These are phyloP conservation scores for Leishmania arabica DNA, from an alignment of 208 protist genomes.

Conservation along the genomic window DNA sequence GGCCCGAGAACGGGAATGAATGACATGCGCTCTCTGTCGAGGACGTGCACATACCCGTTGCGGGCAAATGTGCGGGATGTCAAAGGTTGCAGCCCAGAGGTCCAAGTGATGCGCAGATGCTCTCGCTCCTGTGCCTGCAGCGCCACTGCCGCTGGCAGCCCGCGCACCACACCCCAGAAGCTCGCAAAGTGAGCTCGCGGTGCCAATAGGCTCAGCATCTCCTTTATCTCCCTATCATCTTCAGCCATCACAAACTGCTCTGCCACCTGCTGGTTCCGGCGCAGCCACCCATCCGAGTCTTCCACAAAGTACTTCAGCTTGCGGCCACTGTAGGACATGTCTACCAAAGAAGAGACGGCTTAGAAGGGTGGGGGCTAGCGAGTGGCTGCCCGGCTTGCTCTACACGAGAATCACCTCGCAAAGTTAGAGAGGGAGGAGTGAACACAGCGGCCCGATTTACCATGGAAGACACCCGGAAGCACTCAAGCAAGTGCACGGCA, in stretches of 20 bases:
- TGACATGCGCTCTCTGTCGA: conserved; percentile 36
- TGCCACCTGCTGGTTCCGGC: conserved; percentile 41
- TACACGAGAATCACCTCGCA: not conserved
- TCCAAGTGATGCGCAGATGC: conserved; percentile 73
- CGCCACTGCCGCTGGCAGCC: conserved; percentile 49
- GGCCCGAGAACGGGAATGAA: conserved; percentile 58
- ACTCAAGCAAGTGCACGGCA: not conserved
- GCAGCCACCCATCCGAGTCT: conserved; percentile 63
- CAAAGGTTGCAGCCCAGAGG: conserved; percentile 40
- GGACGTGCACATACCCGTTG: conserved; percentile 67
- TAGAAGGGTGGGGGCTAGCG: not conserved
- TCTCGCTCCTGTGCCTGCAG: conserved; percentile 51
- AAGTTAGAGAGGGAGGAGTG: not conserved
- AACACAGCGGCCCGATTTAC: not conserved
- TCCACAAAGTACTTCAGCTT: conserved; percentile 86
- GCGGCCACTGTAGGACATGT: conserved; percentile 74
- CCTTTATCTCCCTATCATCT: conserved; percentile 66
- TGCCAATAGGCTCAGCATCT: conserved; percentile 54
- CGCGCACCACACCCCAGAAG: conserved; percentile 84
- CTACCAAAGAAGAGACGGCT: not conserved
- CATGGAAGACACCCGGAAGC: not conserved
- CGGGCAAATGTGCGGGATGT: conserved; percentile 78
- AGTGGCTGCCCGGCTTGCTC: not conserved
- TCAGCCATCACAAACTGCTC: conserved; percentile 73
- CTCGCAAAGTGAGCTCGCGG: conserved; percentile 56